Evolutionary conservation across 352 stramenopile genomes (phyloP).

Genomic region (Aphanomyces cochlioides): DNA sequence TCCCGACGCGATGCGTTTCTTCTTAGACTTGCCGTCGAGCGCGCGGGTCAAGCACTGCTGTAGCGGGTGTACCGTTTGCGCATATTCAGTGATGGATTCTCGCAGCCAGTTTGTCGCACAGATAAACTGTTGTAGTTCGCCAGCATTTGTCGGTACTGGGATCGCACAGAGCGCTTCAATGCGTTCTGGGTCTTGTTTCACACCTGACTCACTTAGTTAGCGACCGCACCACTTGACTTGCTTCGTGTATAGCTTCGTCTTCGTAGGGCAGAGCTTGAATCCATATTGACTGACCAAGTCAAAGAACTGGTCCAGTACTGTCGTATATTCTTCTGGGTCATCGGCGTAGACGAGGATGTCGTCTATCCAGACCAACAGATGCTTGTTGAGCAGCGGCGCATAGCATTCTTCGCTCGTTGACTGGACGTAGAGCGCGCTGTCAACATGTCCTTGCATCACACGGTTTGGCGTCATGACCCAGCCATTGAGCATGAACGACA

Average conservation of each 20-base stretch:
- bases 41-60: slow-evolving; percentile 10
- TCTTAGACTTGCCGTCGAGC: not conserved
- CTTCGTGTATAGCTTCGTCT: slow-evolving; percentile 29
- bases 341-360: slow-evolving; percentile 33
- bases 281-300: not conserved
- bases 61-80: slow-evolving; percentile 13
- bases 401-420: slow-evolving; percentile 30
- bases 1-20: slow-evolving; percentile 1
- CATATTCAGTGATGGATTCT: slow-evolving; percentile 30
- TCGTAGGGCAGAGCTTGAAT: slow-evolving; percentile 32
- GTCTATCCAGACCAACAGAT: slow-evolving; percentile 35
- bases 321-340: slow-evolving; percentile 18
- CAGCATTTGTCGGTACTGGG: not conserved
- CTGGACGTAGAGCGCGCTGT: slow-evolving; percentile 28
- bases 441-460: slow-evolving; percentile 33
- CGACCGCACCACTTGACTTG: slow-evolving; percentile 33
- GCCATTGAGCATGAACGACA: slow-evolving; percentile 36
- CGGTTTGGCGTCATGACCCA: slow-evolving; percentile 33
- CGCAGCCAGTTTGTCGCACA: slow-evolving; percentile 35
- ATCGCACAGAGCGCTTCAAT: slow-evolving; percentile 19
- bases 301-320: slow-evolving; percentile 29
- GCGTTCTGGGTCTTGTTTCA: slow-evolving; percentile 29
- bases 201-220: slow-evolving; percentile 29
- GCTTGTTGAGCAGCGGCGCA: slow-evolving; percentile 24
- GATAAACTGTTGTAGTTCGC: slow-evolving; percentile 36